These are phyloP conservation scores for Leucocoprinus sp. DNA, from an alignment of 768 basidiomycete genomes.

Conservation along the genomic window DNA sequence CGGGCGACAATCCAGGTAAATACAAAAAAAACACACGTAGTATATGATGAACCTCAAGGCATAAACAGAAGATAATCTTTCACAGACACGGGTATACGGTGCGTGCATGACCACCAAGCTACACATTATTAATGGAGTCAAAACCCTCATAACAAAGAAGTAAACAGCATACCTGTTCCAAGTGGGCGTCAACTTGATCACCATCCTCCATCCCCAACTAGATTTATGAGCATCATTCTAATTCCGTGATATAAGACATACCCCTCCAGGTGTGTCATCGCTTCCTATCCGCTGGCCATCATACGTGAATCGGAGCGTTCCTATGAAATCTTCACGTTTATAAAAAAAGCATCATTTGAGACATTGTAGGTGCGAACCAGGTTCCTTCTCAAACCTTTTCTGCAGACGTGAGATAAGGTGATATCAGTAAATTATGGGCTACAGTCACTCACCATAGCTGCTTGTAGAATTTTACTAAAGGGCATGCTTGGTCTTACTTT, in stretches of 20 bases:
- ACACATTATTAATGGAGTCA: background rate
- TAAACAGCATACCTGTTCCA: conserved; percentile 40
- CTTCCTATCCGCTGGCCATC: conserved; percentile 42
- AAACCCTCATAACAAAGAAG: background rate
- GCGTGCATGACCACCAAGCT: background rate
- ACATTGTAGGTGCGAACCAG: too few relatives aligned
- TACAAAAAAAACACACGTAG: background rate
- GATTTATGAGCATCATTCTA: background rate
- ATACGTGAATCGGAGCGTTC: conserved; percentile 54
- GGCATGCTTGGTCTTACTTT: conserved; percentile 58
- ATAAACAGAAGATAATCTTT: background rate
- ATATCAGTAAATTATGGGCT: background rate
- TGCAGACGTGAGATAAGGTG: conserved; percentile 16
- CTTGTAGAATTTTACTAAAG: conserved; percentile 62
- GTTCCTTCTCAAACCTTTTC: conserved; percentile 52
- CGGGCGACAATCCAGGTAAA: background rate
- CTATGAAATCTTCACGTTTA: conserved; percentile 22
- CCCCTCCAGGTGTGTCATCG: conserved; percentile 47
- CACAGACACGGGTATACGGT: background rate
- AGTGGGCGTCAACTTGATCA: conserved; percentile 51
- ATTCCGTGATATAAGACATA: conserved; percentile 20
- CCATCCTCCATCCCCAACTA: conserved; percentile 55
- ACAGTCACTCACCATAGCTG: conserved; percentile 45
- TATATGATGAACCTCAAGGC: background rate
- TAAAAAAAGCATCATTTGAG: background rate